These are phyloP conservation scores for Pichia sp. DNA, from an alignment of 1,139 yeast genomes.

Conservation along the genomic window DNA sequence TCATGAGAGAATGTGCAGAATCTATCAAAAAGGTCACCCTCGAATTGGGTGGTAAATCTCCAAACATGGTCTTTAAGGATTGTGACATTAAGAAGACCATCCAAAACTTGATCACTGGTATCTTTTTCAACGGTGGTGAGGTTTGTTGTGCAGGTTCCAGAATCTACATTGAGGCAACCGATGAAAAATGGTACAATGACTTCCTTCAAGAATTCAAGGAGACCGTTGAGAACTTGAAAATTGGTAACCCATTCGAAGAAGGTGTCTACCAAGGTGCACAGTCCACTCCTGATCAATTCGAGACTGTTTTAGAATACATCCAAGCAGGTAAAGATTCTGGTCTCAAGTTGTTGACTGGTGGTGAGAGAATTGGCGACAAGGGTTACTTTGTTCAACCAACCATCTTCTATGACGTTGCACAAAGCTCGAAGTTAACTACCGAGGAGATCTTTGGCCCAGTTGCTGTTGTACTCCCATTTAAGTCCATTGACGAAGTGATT, in stretches of 20 bases:
- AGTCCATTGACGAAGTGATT: conserved; percentile 63
- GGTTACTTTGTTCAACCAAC: conserved; percentile 82
- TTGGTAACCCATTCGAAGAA: conserved; percentile 74
- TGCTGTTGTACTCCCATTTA: conserved; percentile 66
- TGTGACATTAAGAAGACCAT: conserved; percentile 62
- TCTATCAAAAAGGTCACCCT: conserved; percentile 73
- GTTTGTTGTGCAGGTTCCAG: conserved; percentile 88
- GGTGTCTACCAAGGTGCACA: conserved; percentile 80
- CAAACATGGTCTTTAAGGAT: conserved; percentile 71
- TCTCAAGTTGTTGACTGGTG: conserved; percentile 71
- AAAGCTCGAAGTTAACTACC: conserved; percentile 59
- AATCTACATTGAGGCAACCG: conserved; percentile 51
- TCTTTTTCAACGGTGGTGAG: conserved; percentile 80
- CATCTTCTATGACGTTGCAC: conserved; percentile 62
- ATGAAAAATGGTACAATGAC: conserved; percentile 61
- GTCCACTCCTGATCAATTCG: conserved; percentile 66
- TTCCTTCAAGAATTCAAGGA: conserved; percentile 50
- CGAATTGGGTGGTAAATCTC: conserved; percentile 85
- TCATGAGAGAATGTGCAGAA: conserved; percentile 65
- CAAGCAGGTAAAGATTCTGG: conserved; percentile 70
- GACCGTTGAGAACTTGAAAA: conserved; percentile 45
- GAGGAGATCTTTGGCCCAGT: conserved; percentile 92
- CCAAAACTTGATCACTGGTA: conserved; percentile 51
- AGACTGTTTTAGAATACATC: conserved; percentile 67
- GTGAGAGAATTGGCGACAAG: conserved; percentile 57